phyloP scores from a whole-genome alignment of 441 rosid species.

The Melastoma candidum region DNA sequence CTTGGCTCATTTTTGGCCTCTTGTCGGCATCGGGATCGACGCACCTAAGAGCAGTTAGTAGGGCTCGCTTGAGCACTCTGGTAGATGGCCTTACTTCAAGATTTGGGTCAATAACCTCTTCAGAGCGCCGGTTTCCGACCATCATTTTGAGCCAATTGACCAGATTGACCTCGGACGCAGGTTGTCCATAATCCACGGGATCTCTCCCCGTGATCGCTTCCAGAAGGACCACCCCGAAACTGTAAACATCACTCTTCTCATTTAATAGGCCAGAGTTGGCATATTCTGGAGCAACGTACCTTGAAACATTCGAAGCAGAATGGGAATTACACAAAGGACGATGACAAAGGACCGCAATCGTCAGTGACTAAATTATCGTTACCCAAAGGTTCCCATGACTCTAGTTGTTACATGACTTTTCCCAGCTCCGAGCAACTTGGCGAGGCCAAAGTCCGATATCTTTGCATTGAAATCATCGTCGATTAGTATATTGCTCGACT shows the following conservation, averaged over 20 bases:
- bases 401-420: slow-evolving; percentile 18
- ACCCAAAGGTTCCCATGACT: slow-evolving; percentile 20
- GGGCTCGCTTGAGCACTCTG: slow-evolving; percentile 16
- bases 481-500: slow-evolving; percentile 15
- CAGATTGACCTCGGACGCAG: slow-evolving; percentile 17
- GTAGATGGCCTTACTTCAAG: slow-evolving; percentile 15
- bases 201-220: slow-evolving; percentile 20
- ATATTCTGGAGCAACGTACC: slow-evolving; percentile 19
- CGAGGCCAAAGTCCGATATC: slow-evolving; percentile 18
- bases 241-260: slow-evolving; percentile 19
- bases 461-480: slow-evolving; percentile 17
- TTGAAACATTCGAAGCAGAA: neutral
- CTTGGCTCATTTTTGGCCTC: slow-evolving; percentile 18
- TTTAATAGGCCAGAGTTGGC: slow-evolving; percentile 17
- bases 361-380: neutral
- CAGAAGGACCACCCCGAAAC: slow-evolving; percentile 17
- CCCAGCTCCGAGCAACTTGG: slow-evolving; percentile 16
- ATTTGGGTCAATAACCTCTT: slow-evolving; percentile 17
- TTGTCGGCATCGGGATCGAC: slow-evolving; percentile 19
- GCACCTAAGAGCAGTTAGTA: slow-evolving; percentile 16
- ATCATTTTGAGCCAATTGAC: slow-evolving; percentile 19
- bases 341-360: neutral
- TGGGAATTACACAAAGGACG: neutral
- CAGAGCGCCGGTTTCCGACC: slow-evolving; percentile 17
- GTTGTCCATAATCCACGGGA: slow-evolving; percentile 18